A percentile compares a stretch with the other conserved stretches of the same genome.
phyloP scores from a whole-genome alignment of 1,284 basidiomycete species.

The Leccinum solheimii region DNA sequence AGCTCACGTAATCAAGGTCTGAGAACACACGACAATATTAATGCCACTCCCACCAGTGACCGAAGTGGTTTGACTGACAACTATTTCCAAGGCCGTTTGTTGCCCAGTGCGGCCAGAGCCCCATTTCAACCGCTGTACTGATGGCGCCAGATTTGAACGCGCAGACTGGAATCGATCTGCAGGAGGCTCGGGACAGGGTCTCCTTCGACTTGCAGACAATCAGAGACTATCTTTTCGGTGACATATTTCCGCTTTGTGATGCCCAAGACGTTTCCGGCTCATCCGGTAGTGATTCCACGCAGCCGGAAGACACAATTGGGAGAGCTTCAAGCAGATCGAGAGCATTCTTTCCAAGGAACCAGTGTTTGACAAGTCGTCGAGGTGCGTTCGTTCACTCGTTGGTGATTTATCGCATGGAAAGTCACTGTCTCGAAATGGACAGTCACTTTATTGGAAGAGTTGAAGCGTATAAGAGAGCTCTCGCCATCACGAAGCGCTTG shows the following conservation, averaged over 20 bases:
- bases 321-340: slow-evolving; percentile 48
- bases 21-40: too few relatives aligned
- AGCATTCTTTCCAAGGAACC: slow-evolving; percentile 55
- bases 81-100: not conserved
- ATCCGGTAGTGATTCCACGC: not conserved
- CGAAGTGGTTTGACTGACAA: not conserved
- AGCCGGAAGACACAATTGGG: slow-evolving; percentile 54
- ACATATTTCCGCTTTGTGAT: slow-evolving; percentile 16
- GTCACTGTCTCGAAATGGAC: not conserved
- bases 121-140: not conserved
- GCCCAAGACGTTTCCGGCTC: not conserved
- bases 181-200: slow-evolving; percentile 42
- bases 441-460: slow-evolving; percentile 32
- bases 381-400: slow-evolving; percentile 36
- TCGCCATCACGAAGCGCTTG: slow-evolving; percentile 51
- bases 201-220: slow-evolving; percentile 44
- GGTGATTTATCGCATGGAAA: not conserved
- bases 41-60: too few relatives aligned
- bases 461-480: slow-evolving; percentile 25
- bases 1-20: too few relatives aligned
- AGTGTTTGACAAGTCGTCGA: slow-evolving; percentile 62
- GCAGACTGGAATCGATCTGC: slow-evolving; percentile 55
- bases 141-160: slow-evolving; percentile 37
- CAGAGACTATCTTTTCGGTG: slow-evolving; percentile 53
- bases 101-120: not conserved